Percentiles rank a stretch among this genome's conserved stretches.
phyloP scores from a whole-genome alignment of 768 basidiomycete species.

The Xerocomellus amylosporus region DNA sequence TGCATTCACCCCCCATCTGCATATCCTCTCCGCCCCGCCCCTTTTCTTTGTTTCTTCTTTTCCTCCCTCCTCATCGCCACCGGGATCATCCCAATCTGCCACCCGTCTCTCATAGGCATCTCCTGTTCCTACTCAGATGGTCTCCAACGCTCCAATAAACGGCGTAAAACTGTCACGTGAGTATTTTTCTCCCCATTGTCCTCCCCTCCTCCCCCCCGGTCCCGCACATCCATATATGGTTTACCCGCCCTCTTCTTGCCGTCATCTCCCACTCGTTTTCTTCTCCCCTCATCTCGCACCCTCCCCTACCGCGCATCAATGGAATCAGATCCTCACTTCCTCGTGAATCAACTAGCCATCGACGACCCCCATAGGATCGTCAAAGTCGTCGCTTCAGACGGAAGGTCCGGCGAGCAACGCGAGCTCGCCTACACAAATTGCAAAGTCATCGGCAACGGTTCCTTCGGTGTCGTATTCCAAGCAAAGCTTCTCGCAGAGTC shows the following conservation, averaged over 20 bases:
- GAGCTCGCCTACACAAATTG: conserved; percentile 94
- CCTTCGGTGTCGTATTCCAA: conserved; percentile 98
- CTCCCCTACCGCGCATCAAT: conserved; percentile 18
- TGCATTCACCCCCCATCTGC: background rate
- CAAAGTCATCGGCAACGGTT: conserved; percentile 98
- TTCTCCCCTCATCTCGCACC: conserved; percentile 35
- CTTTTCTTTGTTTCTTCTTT: background rate
- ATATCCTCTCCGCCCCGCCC: conserved; percentile 12
- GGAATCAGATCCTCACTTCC: conserved; percentile 25
- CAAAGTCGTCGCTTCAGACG: conserved; percentile 92
- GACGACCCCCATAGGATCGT: conserved; percentile 97
- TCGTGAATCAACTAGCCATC: conserved; percentile 50
- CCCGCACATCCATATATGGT: conserved; percentile 30
- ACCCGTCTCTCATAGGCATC: background rate
- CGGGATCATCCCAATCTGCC: conserved; percentile 13
- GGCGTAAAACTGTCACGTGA: conserved; percentile 83
- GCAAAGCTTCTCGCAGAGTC: conserved; percentile 75
- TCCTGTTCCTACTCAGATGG: conserved; percentile 43
- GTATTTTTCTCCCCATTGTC: conserved; percentile 34
- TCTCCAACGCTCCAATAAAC: conserved; percentile 79
- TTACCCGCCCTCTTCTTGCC: conserved; percentile 22
- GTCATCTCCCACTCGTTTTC: conserved; percentile 34
- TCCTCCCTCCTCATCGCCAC: conserved; percentile 11
- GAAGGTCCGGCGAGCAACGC: conserved; percentile 85
- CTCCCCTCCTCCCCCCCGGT: conserved; percentile 16